Percentiles rank a stretch among this genome's conserved stretches.
Evolutionary conservation across 108 stramenopile genomes (phyloP).

Genomic region (Skeletonema tropicum): DNA sequence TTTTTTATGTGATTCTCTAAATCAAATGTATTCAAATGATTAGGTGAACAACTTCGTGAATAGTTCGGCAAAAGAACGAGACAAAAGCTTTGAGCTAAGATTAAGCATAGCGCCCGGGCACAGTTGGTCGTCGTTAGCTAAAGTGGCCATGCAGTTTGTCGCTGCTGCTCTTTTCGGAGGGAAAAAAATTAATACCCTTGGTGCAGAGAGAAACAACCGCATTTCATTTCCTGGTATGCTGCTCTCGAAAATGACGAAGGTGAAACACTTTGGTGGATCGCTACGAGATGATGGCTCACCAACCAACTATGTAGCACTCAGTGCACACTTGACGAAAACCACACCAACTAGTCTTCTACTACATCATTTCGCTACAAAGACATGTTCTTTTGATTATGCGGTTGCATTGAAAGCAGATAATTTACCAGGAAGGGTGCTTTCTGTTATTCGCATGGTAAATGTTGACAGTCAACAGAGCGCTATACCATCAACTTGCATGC

Average conservation of each 20-base stretch:
- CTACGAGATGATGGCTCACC: constrained; percentile 41
- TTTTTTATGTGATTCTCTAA: constrained; percentile 1
- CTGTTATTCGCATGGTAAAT: constrained; percentile 51
- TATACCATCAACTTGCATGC: constrained; percentile 10
- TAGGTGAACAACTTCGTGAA: constrained; percentile 52
- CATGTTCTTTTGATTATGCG: constrained; percentile 49
- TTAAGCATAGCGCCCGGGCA: constrained; percentile 56
- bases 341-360: not conserved
- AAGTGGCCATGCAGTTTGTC: constrained; percentile 31
- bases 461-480: constrained; percentile 27
- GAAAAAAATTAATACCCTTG: not conserved
- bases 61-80: constrained; percentile 36
- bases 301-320: constrained; percentile 61
- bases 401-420: constrained; percentile 47
- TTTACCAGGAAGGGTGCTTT: constrained; percentile 56
- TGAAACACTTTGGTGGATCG: constrained; percentile 63
- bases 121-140: constrained; percentile 33
- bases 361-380: not conserved
- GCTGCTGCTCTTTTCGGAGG: not conserved
- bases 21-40: not conserved
- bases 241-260: constrained; percentile 13
- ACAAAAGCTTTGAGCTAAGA: constrained; percentile 52
- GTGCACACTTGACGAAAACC: constrained; percentile 15
- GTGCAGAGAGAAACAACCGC: constrained; percentile 18
- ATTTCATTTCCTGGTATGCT: constrained; percentile 33